These are phyloP conservation scores for Xylariaceae sp. DNA, from an alignment of 2,329 filamentous ascomycete species.

Conservation along the genomic window DNA sequence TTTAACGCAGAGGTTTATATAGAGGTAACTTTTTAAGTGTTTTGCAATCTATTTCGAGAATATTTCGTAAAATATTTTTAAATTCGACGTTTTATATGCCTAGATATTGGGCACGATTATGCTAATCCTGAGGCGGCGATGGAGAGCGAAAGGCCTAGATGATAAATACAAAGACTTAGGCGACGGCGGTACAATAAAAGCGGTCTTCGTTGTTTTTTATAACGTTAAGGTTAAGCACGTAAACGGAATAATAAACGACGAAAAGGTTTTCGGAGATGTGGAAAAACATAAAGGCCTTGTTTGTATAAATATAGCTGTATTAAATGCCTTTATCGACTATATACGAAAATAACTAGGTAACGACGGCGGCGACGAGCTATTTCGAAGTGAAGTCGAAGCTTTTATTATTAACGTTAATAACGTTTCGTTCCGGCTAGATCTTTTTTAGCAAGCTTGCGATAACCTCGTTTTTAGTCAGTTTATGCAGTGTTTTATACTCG, in stretches of 20 bases:
- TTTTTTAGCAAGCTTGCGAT: conserved; percentile 32
- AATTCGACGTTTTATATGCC: conserved; percentile 34
- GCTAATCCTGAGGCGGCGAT: conserved; percentile 31
- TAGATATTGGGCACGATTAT: conserved; percentile 29
- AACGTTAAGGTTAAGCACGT: conserved; percentile 35
- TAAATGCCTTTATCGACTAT: conserved; percentile 36
- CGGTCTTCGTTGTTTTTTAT: conserved; percentile 31
- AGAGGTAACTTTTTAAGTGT: neutral
- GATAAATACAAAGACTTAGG: conserved; percentile 39
- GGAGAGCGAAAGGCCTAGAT: conserved; percentile 31
- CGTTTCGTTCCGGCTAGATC: conserved; percentile 27
- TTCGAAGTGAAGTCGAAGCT: conserved; percentile 12
- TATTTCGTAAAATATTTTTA: conserved; percentile 14
- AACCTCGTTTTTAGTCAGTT: conserved; percentile 24
- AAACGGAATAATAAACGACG: conserved; percentile 33
- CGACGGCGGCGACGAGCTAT: conserved; percentile 33
- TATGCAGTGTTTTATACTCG: conserved; percentile 23
- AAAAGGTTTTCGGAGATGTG: conserved; percentile 34
- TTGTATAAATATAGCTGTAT: conserved; percentile 37
- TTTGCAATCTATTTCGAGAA: conserved; percentile 12
- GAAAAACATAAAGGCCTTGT: conserved; percentile 35
- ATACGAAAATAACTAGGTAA: conserved; percentile 41
- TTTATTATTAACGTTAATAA: conserved; percentile 9
- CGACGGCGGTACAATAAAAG: conserved; percentile 37
- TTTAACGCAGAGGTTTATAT: conserved; percentile 24